phyloP scores from a whole-genome alignment of 345 rosid species.

The Citrus unshiu region DNA sequence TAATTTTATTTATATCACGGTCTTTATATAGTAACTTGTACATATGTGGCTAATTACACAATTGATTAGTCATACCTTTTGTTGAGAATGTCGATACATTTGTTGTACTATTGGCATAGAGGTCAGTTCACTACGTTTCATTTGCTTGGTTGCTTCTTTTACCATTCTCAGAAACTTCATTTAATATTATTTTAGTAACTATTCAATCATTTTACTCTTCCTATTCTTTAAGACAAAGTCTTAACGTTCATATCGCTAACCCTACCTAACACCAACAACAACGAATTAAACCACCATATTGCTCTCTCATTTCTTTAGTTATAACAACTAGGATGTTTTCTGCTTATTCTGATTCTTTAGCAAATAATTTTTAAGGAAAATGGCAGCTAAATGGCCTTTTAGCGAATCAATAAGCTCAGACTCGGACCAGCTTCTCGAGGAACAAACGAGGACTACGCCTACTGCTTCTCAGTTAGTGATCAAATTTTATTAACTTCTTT shows the following conservation, averaged over 20 bases:
- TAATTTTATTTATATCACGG: too few species aligned
- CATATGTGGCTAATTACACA: too few species aligned
- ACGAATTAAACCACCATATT: neutral
- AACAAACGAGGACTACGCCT: constrained; percentile 45
- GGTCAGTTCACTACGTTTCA: neutral
- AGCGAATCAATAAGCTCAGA: constrained; percentile 34
- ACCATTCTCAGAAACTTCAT: constrained; percentile 30
- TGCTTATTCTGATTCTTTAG: too few species aligned
- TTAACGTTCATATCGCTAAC: neutral
- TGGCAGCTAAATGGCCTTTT: constrained; percentile 60
- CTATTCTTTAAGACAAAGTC: neutral
- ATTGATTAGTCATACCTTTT: neutral
- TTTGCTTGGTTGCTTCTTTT: constrained; percentile 30
- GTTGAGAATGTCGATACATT: too few species aligned
- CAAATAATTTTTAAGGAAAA: constrained; percentile 7
- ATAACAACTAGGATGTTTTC: too few species aligned
- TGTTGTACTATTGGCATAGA: too few species aligned
- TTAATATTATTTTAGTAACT: neutral
- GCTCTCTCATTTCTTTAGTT: neutral
- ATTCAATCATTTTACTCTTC: neutral
- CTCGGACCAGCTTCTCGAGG: constrained; percentile 41
- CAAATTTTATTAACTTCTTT: neutral
- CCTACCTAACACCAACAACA: neutral
- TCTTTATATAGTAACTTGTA: too few species aligned
- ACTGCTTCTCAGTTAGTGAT: constrained; percentile 61